These are phyloP conservation scores for Ophiocordyceps australis DNA, from an alignment of 2,329 filamentous ascomycete genomes.

Conservation along the genomic window DNA sequence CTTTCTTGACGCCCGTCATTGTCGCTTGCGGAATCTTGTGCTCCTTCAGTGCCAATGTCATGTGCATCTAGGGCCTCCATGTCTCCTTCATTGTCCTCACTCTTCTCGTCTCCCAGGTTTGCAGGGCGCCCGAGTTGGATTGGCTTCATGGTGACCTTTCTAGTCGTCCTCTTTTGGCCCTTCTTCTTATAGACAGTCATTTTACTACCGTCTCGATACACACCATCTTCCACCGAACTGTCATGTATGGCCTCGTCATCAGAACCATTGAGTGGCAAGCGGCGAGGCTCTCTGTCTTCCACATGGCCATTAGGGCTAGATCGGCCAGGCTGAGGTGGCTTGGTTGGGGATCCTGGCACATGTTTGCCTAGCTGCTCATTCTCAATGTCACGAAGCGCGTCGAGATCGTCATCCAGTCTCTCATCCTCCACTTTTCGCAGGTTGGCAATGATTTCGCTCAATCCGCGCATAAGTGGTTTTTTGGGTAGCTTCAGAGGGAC, in stretches of 20 bases:
- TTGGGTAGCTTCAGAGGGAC: constrained; percentile 33
- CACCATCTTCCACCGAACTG: constrained; percentile 29
- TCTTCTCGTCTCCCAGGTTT: constrained; percentile 12
- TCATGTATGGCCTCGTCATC: constrained; percentile 44
- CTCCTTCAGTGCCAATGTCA: too few species aligned
- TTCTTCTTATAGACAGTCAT: constrained; percentile 62
- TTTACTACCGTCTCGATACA: constrained; percentile 38
- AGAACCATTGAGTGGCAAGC: constrained; percentile 37
- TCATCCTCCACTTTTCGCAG: constrained; percentile 55
- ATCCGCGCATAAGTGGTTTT: constrained; percentile 45
- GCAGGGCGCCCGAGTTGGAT: constrained; percentile 27
- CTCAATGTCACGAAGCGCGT: constrained; percentile 57
- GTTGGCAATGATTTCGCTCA: constrained; percentile 58
- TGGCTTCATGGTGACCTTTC: constrained; percentile 45
- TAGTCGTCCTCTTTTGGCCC: constrained; percentile 63
- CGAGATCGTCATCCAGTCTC: constrained; percentile 52
- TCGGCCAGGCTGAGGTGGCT: too few species aligned
- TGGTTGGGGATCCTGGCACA: too few species aligned
- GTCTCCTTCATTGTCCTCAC: constrained; percentile 8
- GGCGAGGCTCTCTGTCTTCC: constrained; percentile 22
- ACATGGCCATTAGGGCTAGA: too few species aligned
- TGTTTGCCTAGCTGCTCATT: constrained; percentile 16
- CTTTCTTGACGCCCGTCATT: neutral
- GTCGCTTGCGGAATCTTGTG: neutral
- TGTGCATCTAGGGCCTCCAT: too few species aligned